Base-by-base conservation (phyloP, 2,329 filamentous ascomycete genomes). In the Pseudogymnoascus sp. region DNA sequence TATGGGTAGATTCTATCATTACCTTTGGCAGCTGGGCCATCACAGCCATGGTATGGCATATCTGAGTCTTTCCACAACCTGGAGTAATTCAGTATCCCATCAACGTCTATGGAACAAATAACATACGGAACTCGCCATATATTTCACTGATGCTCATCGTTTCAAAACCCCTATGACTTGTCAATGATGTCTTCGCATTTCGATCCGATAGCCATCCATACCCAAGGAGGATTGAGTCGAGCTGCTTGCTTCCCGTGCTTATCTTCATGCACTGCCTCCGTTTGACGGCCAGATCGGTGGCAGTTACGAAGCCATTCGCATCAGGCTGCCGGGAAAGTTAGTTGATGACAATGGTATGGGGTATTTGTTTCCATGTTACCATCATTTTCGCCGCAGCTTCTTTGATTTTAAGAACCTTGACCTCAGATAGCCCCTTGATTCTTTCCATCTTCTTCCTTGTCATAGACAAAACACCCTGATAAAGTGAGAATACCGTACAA, bases 401-500 rank as follows among this genome's bases (percentile, higher is more conserved):
- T 67, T 85, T 87, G 68, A 88, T 78, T 70, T 87, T 88, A 64
- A 88, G 84, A 3, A 87, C 84, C 70, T 88, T 88, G 67, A 82
- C 76, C 68, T 87, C 84, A 61, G 83, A 86, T 71, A 87, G 86
- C 7, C 84, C 85, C 67, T 85, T 86, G 70, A 88, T 86, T 69
- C 83, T 86, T 59, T 83, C 72, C 13, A 88, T 74, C 15, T 76
- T 81, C 66, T 79, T 81, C 58, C 81, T 78, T 39, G 82, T 85
- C 13, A 82, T 80, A 13, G 77, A 65, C 13, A 55, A 8, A 60
- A 39, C 18, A 21, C 19, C 37, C 15, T 58, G n/a, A 15, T 48
- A 38, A 38, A 57, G n/a, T 23, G 13, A 26, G 59, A 10, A 15
- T 15, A 45, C 58, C 2, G n/a, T 4, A 30, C n/a, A 58, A 48